These are phyloP conservation scores for Cladosporium cucumerinum DNA, from an alignment of 2,329 filamentous ascomycete genomes.

Conservation along the genomic window DNA sequence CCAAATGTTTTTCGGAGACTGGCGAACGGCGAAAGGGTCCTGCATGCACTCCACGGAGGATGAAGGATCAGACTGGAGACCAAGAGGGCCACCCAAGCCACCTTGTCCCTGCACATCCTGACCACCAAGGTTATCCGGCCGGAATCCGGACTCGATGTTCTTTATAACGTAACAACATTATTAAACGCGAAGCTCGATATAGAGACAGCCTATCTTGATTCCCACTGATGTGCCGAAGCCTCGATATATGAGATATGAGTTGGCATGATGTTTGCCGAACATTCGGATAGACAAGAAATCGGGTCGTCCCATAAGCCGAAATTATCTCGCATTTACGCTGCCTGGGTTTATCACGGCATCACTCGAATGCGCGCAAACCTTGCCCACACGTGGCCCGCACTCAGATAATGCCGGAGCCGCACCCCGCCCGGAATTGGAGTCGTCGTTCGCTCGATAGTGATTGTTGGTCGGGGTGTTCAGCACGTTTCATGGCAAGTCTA, in stretches of 20 bases:
- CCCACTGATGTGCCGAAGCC: neutral
- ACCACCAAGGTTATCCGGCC: neutral
- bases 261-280: neutral
- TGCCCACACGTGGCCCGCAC: neutral
- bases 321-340: neutral
- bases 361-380: neutral
- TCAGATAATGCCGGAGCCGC: neutral
- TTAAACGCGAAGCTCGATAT: neutral
- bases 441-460: neutral
- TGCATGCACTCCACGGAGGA: neutral
- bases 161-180: neutral
- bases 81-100: too few species aligned
- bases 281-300: neutral
- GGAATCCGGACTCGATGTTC: neutral
- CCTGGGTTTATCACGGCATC: neutral
- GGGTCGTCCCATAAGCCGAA: neutral
- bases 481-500: slow-evolving; percentile 2
- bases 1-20: neutral
- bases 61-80: neutral
- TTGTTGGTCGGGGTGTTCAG: neutral
- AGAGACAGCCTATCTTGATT: neutral
- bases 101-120: neutral
- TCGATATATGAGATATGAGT: neutral
- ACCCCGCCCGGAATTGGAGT: neutral
- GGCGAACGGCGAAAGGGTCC: neutral